phyloP scores from a whole-genome alignment of 208 protist species.

The Phytomonas sp. region DNA sequence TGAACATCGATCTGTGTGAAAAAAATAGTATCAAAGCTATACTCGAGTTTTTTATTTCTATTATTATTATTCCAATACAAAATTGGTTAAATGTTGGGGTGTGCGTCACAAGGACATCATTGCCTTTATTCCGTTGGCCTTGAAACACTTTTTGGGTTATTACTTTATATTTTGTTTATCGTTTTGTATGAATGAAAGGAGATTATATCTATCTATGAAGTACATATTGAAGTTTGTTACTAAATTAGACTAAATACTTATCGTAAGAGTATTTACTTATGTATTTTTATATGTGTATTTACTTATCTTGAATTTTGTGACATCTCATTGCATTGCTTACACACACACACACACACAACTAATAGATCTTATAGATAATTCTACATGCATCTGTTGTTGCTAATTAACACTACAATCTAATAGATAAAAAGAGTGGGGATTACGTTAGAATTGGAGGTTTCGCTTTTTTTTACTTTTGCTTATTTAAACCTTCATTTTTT shows the following conservation, averaged over 20 bases:
- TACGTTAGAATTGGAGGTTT: background rate
- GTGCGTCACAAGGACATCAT: background rate
- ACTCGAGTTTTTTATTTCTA: background rate
- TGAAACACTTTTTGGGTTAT: background rate
- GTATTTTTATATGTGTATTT: background rate
- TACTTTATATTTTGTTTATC: slow-evolving; percentile 8
- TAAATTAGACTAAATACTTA: background rate
- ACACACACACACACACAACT: background rate
- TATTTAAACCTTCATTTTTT: background rate
- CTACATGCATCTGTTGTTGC: background rate
- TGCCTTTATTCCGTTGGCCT: slow-evolving; percentile 1
- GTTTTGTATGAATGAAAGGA: background rate
- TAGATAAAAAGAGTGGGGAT: background rate
- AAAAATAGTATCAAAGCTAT: background rate
- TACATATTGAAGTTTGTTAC: slow-evolving; percentile 11
- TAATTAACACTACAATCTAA: background rate
- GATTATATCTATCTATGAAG: slow-evolving; percentile 1
- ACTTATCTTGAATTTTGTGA: background rate
- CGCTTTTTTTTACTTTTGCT: background rate
- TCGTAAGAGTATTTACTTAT: background rate
- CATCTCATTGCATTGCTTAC: background rate
- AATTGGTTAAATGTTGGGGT: slow-evolving; percentile 1
- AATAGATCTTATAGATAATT: background rate
- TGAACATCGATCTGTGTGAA: background rate
- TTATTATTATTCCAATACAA: background rate